Conservation (phyloP, 352 stramenopile species). For the Globisporangium alternatum region DNA sequence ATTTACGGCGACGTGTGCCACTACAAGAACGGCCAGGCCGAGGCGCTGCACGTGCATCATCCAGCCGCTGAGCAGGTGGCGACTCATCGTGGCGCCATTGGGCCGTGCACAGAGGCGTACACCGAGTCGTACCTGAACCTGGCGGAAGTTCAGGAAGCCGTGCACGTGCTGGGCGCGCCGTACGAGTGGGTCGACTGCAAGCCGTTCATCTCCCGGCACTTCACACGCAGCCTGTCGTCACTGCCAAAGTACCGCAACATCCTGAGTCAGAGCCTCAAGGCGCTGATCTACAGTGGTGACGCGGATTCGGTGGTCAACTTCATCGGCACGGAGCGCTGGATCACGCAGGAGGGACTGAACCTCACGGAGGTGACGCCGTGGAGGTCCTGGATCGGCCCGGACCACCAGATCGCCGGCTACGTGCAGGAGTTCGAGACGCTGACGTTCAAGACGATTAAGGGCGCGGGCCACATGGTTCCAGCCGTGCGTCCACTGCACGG, state of each 20-base stretch:
- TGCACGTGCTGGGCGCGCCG: too few species aligned
- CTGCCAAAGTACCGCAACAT: constrained; percentile 64
- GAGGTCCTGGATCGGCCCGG: constrained; percentile 9
- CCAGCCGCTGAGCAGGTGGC: too few species aligned
- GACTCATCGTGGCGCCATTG: too few species aligned
- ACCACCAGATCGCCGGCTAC: constrained; percentile 82
- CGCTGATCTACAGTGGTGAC: constrained; percentile 69
- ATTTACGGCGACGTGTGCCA: constrained; percentile 74
- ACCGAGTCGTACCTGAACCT: constrained; percentile 60
- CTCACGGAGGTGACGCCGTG: constrained; percentile 43
- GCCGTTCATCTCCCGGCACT: not conserved
- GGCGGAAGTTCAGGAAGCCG: constrained; percentile 48
- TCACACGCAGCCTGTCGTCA: constrained; percentile 16
- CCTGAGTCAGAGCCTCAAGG: constrained; percentile 38
- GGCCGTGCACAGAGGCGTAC: constrained; percentile 54
- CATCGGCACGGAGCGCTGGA: constrained; percentile 83
- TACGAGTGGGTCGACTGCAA: constrained; percentile 48
- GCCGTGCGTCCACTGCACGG: constrained; percentile 56
- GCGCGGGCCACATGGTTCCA: constrained; percentile 88
- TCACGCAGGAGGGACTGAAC: constrained; percentile 49
- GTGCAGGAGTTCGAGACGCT: constrained; percentile 80
- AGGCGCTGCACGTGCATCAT: constrained; percentile 57
- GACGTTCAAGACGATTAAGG: constrained; percentile 89
- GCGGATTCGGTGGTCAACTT: constrained; percentile 76
- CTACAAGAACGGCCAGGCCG: too few species aligned